Percentiles rank a stretch among this genome's conserved stretches.
Evolutionary conservation across 2,329 filamentous ascomycete species (phyloP).

Genomic region (Stromatinia cepivora): DNA sequence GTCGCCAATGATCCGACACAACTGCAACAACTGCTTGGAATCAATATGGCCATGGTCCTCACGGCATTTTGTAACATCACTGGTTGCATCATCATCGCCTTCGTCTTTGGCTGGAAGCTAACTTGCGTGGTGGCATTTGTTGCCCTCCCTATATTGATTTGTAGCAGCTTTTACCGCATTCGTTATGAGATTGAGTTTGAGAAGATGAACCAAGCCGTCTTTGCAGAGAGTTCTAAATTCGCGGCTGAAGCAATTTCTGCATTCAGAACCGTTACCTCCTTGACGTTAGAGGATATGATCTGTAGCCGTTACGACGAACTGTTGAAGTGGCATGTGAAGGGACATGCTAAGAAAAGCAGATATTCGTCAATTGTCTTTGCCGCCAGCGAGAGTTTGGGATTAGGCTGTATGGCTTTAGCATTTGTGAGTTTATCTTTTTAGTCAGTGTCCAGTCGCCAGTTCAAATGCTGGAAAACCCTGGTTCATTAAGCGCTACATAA

Average conservation of each 20-base stretch:
- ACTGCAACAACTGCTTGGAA: constrained; percentile 51
- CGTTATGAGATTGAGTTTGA: constrained; percentile 59
- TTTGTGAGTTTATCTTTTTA: constrained; percentile 50
- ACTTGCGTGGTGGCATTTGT: constrained; percentile 66
- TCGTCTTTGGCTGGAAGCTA: constrained; percentile 75
- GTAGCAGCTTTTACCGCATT: constrained; percentile 49
- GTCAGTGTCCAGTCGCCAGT: background rate
- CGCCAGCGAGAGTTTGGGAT: constrained; percentile 54
- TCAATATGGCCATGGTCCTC: constrained; percentile 55
- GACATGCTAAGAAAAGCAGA: constrained; percentile 50
- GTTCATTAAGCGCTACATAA: background rate
- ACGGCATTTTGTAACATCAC: constrained; percentile 65
- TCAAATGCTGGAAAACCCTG: background rate
- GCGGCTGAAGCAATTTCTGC: constrained; percentile 62
- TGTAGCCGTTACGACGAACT: constrained; percentile 50
- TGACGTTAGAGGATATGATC: constrained; percentile 62
- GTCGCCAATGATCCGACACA: constrained; percentile 51
- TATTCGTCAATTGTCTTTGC: constrained; percentile 54
- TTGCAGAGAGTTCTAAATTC: constrained; percentile 62
- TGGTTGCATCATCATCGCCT: constrained; percentile 66
- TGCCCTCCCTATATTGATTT: constrained; percentile 51
- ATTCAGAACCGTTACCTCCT: constrained; percentile 60
- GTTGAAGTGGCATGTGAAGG: constrained; percentile 49
- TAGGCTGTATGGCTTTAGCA: constrained; percentile 58
- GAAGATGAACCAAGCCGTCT: constrained; percentile 56